Base-by-base conservation (phyloP, 2,329 filamentous ascomycete genomes). In the Aspergillus alliaceus region DNA sequence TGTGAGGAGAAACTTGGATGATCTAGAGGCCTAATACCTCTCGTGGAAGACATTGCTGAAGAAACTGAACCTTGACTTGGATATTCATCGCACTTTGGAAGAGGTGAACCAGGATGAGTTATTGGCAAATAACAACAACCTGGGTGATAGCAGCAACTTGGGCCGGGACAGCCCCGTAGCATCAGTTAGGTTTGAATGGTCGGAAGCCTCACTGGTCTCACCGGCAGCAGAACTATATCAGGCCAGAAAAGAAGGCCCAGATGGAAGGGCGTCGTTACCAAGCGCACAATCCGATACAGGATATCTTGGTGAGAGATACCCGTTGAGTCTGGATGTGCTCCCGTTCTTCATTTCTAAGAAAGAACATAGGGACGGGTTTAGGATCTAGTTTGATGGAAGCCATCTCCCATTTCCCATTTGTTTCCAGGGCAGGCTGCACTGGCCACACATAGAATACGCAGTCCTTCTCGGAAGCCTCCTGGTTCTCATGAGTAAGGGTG, bases 181-280 rank as follows among this genome's bases (percentile, higher is more conserved):
- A 0, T 9, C 22, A 29, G 42, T 58, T 35, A 29, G 29, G 18
- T 58, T 57, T 25, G 62, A 63, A 25, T 64, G 61, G 61, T 48
- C 54, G 31, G 62, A 64, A 42, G 32, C 54, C n/a, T 46, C 51
- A 18, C 22, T 58, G n/a, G 35, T 55, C 3, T 51, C 54, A 12
- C 51, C 51, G 8, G 20, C 20, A 6, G 20, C 37, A 22, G 18
- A 39, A 4, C n/a, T 18, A 3, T 20, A n/a, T 37, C 35, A 15
- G 22, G 7, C 2, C 39, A 39, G 24, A 27, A 54, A 31, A 56
- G 18, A 55, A 52, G 11, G 24, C 3, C 53, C 52, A 4, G 59
- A 64, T 44, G 62, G 62, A 35, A 62, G 63, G 61, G 59, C 54
- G 24, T 62, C 61, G 4, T 27, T 62, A 3, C 59, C 61, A 22